Conservation (phyloP, 2,329 filamentous ascomycete genomes). For the Aspergillus flavus region DNA sequence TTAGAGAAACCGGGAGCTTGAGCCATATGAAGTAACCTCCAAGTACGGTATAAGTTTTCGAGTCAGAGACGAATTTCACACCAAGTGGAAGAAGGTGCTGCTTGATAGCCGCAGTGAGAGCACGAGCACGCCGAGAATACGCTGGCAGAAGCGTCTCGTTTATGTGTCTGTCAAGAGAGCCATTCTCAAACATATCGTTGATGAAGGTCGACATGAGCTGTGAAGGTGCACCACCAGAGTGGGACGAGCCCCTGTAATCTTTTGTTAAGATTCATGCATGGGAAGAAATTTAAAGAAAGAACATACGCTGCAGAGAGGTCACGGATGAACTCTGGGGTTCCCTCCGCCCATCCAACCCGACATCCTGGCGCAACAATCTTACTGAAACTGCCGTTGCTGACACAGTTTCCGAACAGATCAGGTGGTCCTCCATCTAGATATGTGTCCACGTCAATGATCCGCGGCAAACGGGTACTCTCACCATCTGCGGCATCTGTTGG, state of each 20-base stretch:
- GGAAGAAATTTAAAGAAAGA: conserved; percentile 9
- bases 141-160: conserved; percentile 40
- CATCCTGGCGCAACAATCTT: conserved; percentile 81
- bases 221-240: conserved; percentile 59
- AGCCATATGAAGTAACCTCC: conserved; percentile 23
- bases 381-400: conserved; percentile 74
- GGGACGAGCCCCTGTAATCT: conserved; percentile 28
- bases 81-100: conserved; percentile 16
- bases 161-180: conserved; percentile 56
- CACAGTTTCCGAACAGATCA: conserved; percentile 72
- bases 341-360: conserved; percentile 82
- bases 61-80: conserved; percentile 14
- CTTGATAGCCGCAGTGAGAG: conserved; percentile 12
- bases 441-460: conserved; percentile 76
- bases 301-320: conserved; percentile 58
- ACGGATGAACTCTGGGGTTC: conserved; percentile 59
- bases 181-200: conserved; percentile 52
- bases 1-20: conserved; percentile 13
- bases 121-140: conserved; percentile 10
- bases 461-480: conserved; percentile 48
- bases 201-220: conserved; percentile 60
- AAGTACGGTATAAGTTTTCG: neutral
- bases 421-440: conserved; percentile 63
- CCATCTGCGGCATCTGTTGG: conserved; percentile 35
- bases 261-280: conserved; percentile 8